Base-by-base conservation (phyloP, 495 filamentous ascomycete genomes). In the Xylaria acuta region DNA sequence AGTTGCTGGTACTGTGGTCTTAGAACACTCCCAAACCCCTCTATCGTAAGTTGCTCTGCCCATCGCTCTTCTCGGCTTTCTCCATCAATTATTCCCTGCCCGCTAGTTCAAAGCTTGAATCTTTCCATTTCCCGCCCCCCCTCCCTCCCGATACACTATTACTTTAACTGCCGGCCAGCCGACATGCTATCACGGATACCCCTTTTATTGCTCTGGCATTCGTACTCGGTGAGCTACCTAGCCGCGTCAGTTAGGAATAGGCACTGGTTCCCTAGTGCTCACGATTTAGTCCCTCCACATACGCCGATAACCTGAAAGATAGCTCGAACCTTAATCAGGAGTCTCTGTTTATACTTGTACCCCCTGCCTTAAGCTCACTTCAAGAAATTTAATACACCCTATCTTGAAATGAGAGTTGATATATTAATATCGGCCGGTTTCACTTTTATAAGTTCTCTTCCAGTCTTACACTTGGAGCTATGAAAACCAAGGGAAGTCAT, bases 31-130 rank as follows among this genome's bases (percentile, higher is more conserved):
- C 34, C 1, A 41, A 32, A 43, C 5, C 27, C 30, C 25, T 20
- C 22, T 22, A 53, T 66, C 43, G 43, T 36, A 51, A 34, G 64
- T 66, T 51, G 18, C 45, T 51, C 64, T 53, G 18, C 32, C 43
- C 45, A 64, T 41, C 6, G 2, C 62, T 22, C 41, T 8, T 20
- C 62, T 34, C 25, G 41, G 62, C 25, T 7, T 47, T 53, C 64
- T 20, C 25, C 32, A 12, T 34, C 9, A 32, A 38, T 45, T 32
- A 25, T 38, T 2, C 16, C 25, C 16, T 14, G 7, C 20, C 30
- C 32, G n/a, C 7, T 9, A 5, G 41, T 32, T 63, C 22, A n/a
- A 22, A 9, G 27, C 16, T 64, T n/a, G 12, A 5, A 34, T 47
- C 38, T 45, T 49, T 34, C 27, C 5, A 47, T 32, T 47, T 8